Percentiles rank a stretch among this genome's conserved stretches.
These are phyloP conservation scores for Nakazawaea populi DNA, from an alignment of 805 yeast genomes.

Conservation along the genomic window DNA sequence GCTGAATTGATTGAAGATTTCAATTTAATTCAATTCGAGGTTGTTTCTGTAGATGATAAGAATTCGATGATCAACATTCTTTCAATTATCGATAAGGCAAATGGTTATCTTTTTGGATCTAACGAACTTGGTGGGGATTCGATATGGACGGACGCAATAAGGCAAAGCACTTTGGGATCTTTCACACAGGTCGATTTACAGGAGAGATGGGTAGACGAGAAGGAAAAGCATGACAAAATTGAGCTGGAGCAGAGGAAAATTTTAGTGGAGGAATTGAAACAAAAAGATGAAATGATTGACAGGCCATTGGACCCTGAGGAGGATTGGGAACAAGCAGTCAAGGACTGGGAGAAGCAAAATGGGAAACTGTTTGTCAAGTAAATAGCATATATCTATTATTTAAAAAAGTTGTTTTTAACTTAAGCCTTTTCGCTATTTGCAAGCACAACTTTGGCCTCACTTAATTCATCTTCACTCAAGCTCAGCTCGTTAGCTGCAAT, in stretches of 20 bases:
- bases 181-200: conserved; percentile 66
- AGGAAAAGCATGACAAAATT: conserved; percentile 65
- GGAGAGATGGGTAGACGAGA: conserved; percentile 91
- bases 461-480: conserved; percentile 28
- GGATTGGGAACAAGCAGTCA: conserved; percentile 64
- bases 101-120: conserved; percentile 89
- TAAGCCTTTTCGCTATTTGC: conserved; percentile 5
- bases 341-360: conserved; percentile 44
- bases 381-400: not conserved
- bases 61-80: conserved; percentile 82
- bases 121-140: conserved; percentile 97
- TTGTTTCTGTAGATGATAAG: conserved; percentile 86
- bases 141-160: conserved; percentile 93
- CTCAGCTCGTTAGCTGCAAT: conserved; percentile 22
- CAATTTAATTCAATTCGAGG: conserved; percentile 83
- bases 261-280: conserved; percentile 24
- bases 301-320: conserved; percentile 51
- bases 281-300: conserved; percentile 33
- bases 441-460: conserved; percentile 22
- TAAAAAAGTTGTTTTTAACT: not conserved
- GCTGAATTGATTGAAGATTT: conserved; percentile 85
- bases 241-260: conserved; percentile 42
- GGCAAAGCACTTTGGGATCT: conserved; percentile 55
- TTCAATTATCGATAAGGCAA: conserved; percentile 78
- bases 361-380: conserved; percentile 8